Percentiles rank a stretch among this genome's conserved stretches.
Conservation (phyloP, 148 eudicot genomes). For the Euryodendron excelsum region DNA sequence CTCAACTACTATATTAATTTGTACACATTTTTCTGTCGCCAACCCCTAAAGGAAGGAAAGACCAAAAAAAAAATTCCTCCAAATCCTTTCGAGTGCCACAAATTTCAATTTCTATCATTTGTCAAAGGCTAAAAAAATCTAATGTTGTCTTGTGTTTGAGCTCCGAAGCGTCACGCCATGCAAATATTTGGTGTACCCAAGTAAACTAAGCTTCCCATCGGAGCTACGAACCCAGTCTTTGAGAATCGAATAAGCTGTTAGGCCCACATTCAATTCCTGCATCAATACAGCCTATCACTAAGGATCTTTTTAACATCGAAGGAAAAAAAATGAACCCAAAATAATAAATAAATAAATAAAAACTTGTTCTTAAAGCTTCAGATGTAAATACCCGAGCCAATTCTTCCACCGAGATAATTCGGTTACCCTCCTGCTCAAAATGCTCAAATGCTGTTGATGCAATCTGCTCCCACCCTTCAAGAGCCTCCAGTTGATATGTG, state of each 20-base stretch:
- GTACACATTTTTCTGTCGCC: constrained; percentile 17
- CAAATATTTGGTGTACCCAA: constrained; percentile 64
- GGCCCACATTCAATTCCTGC: constrained; percentile 63
- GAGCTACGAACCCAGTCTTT: constrained; percentile 56
- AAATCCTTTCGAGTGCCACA: background rate
- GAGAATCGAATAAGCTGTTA: constrained; percentile 41
- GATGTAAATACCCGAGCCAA: constrained; percentile 46
- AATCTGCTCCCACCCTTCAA: constrained; percentile 56
- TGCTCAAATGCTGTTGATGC: constrained; percentile 48
- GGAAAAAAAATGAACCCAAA: background rate
- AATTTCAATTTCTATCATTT: background rate
- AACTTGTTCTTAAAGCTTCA: background rate
- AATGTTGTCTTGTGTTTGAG: constrained; percentile 35
- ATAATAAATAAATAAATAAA: too few species aligned
- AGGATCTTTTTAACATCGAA: background rate
- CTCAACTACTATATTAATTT: constrained; percentile 21
- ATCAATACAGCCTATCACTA: background rate
- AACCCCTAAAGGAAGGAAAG: background rate
- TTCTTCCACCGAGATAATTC: constrained; percentile 54
- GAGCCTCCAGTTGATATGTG: constrained; percentile 53
- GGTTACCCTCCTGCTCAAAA: constrained; percentile 58
- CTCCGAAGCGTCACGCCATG: constrained; percentile 59
- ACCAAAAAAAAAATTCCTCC: background rate
- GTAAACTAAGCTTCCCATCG: constrained; percentile 54
- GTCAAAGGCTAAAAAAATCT: constrained; percentile 18